Base-by-base conservation (phyloP, 352 stramenopile species). In the Phytophthora hibernalis region DNA sequence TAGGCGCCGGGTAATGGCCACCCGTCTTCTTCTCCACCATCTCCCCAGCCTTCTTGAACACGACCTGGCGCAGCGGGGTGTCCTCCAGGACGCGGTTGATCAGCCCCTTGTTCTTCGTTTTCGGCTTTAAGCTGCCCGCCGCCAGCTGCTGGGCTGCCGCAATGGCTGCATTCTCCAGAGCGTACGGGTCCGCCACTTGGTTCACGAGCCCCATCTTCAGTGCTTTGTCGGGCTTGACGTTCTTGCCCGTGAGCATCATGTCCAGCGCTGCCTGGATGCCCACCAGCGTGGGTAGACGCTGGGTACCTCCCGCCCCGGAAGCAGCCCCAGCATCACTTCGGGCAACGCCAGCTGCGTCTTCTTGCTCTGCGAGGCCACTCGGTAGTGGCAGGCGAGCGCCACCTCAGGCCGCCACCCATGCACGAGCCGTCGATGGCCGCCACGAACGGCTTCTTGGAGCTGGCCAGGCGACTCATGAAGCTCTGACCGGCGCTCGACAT, bases 231-330 rank as follows among this genome's bases (percentile, higher is more conserved):
- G 97, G 85, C 47, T 89, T 87, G 49, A 99, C 90, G 62, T 98
- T 97, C 73, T 99, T 98, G 67, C 97, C 97, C 5, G 90, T 99
- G 31, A 99, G 82, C 90, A 99, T 99, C 91, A 99, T 98, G 70
- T 99, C 96, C 71, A 99, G 84, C 16, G 95, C 95, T 35, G 87
- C 83, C 37, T 96, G 81, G 30, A 98, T 81, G 10, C 97, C 97
- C 16, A 99, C 91, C 5, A 99, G 79, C 50, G 95, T 86, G 1
- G 93, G 96, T 24, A 99, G 78, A 26, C 98, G 97, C 74, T 99
- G 97, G 5, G 97, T 99, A 43, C 97, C 97, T n/a, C 97, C 97
- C 54, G 98, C 98, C 8, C 97, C 0, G 97, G 97, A n/a, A 99
- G 76, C 20, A 99, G 68, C 28, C 97, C 97, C 22, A 99, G 80